Evolutionary conservation across 345 rosid genomes (phyloP), one percentile per base, ranked within the genome.

Genomic region (Linum lewisii): DNA sequence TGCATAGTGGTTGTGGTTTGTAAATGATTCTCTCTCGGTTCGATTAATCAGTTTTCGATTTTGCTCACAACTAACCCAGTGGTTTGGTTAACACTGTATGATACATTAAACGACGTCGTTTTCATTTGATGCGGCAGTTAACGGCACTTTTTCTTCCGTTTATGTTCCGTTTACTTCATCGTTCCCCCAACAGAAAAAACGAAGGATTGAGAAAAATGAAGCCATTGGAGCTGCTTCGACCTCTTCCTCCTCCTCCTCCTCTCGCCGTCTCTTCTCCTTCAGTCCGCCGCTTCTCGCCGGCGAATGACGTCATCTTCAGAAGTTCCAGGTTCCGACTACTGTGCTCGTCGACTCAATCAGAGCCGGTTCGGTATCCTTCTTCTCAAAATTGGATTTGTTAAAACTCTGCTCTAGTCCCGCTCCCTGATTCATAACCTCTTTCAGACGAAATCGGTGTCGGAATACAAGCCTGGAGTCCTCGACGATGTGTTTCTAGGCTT

Each of bases 401-500:
- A n/a, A n/a, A n/a, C n/a, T n/a, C n/a, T 57, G 5, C 20, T 24
- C 18, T 57, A 24, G 34, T 16, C 26, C 18, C 7, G 0, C 42
- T 57, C 25, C 21, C 37, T 16, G 13, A 18, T 4, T 13, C 3
- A 11, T 24, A 24, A 7, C 21, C 25, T 60, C 29, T 58, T 54
- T 44, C 76, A 82, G 88, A 47, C 65, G 4, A 70, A 69, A 69
- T 60, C 61, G 9, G 73, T 64, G 14, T 57, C 58, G 2, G 85
- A 78, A 25, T 84, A 82, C 78, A 75, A 70, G 55, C 73, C 75
- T 11, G 84, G 84, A 56, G 15, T 69, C 18, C 53, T 82, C 54
- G 98, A 88, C 60, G 75, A 74, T 36, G 53, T 83, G 62, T 78
- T 92, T 66, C 83, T 92, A 72, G 51, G 62, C 21, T 67, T 81